These are phyloP conservation scores for Aquilaria yunnanensis DNA, from an alignment of 345 rosid genomes.

Conservation along the genomic window DNA sequence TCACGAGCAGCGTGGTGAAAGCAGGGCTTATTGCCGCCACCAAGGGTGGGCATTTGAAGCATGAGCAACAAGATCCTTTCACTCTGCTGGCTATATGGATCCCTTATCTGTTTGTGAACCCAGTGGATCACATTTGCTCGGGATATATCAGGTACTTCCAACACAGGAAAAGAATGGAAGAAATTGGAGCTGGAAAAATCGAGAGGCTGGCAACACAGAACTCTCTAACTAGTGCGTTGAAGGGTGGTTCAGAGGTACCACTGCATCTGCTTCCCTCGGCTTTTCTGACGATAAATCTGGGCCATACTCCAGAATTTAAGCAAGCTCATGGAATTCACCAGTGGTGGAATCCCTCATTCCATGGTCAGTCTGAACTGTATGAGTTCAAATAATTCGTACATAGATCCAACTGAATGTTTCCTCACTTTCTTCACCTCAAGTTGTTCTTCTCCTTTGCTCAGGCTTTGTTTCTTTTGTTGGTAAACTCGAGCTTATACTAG, in stretches of 20 bases:
- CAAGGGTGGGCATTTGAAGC: conserved; percentile 23
- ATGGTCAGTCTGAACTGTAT: conserved; percentile 28
- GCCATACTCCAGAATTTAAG: conserved; percentile 30
- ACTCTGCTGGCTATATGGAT: conserved; percentile 38
- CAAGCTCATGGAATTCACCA: conserved; percentile 71
- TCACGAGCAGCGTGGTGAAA: conserved; percentile 46
- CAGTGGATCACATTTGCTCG: conserved; percentile 43
- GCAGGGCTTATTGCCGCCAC: conserved; percentile 52
- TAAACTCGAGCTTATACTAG: too few relatives aligned
- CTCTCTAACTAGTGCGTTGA: conserved; percentile 31
- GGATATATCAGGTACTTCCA: conserved; percentile 61
- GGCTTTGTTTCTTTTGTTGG: too few relatives aligned
- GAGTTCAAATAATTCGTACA: conserved; percentile 10
- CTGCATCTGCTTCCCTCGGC: conserved; percentile 65
- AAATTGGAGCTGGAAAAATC: conserved; percentile 41
- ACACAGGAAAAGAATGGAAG: conserved; percentile 60
- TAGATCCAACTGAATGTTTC: not conserved
- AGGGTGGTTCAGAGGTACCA: conserved; percentile 26
- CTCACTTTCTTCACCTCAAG: not conserved
- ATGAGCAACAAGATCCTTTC: conserved; percentile 25
- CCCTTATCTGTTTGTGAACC: conserved; percentile 50
- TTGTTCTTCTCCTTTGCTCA: too few relatives aligned
- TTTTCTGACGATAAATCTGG: conserved; percentile 31
- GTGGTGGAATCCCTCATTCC: conserved; percentile 59
- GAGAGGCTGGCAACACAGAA: conserved; percentile 43